Base-by-base conservation (phyloP, 2,329 filamentous ascomycete genomes). In the Monilinia fructicola region DNA sequence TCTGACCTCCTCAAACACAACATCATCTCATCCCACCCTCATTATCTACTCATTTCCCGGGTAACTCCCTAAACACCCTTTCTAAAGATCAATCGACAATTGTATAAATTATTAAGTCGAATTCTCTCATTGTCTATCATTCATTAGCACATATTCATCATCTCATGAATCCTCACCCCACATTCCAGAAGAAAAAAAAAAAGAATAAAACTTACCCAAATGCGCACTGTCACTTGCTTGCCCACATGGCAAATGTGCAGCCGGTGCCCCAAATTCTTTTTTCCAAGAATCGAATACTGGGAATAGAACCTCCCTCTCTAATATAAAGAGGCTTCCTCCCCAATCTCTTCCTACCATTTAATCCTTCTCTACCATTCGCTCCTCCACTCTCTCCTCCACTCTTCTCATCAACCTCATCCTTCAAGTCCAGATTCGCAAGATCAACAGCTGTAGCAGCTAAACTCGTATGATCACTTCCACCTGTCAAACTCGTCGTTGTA, bases 161-260 rank as follows among this genome's bases (percentile, higher is more conserved):
- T 3, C 9, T 9, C 9, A 23, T 38, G 28, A n/a, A 16, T 14
- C 2, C 28, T 21, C 44, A 6, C 42, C 1, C 16, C 40, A 10
- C 1, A 26, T 44, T 12, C 9, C 7, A 0, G 6, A 14, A 21
- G 2, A 21, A 42, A 48, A 50, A 5, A 18, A 14, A 12, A 54
- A 46, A n/a, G 6, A 31, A 59, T 12, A 59, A 11, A 35, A 44
- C 58, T 54, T 5, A 66, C 64, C 64, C 78, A 99, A 79, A 84
- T 99, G 95, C 23, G 94, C 95, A 62, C 89, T 89, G 75, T 99
- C 95, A 73, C 92, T 97, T 16, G 94, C 93, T 78, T 97, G 93
- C 0, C 96, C 96, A 74, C 93, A 97, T 0, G 95, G 96, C 44
- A 99, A 79, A 77, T 98, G 93, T 0, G 94, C 94, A 0, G 95